These are phyloP conservation scores for Dendryphion nanum DNA, from an alignment of 2,329 filamentous ascomycete species.

Conservation along the genomic window DNA sequence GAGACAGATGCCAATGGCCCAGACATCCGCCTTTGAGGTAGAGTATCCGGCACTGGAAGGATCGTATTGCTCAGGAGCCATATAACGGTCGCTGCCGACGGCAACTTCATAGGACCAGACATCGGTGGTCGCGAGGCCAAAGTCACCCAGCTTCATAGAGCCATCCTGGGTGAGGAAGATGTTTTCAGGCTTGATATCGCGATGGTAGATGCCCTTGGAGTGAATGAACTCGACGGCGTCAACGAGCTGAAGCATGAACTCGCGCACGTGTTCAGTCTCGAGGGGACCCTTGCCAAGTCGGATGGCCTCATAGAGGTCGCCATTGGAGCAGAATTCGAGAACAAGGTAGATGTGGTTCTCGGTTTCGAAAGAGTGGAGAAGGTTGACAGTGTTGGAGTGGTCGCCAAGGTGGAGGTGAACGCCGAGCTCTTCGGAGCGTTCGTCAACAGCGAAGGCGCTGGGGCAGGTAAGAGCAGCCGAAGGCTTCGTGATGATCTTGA, in stretches of 20 bases:
- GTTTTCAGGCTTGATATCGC: conserved; percentile 99
- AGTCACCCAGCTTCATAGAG: conserved; percentile 94
- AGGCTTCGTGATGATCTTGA: conserved; percentile 94
- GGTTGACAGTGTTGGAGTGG: conserved; percentile 91
- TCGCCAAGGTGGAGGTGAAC: conserved; percentile 76
- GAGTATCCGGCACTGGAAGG: conserved; percentile 85
- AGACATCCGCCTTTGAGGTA: conserved; percentile 89
- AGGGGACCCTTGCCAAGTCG: conserved; percentile 82
- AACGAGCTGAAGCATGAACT: conserved; percentile 94
- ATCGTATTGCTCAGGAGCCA: conserved; percentile 98
- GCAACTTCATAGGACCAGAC: conserved; percentile 89
- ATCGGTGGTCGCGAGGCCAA: conserved; percentile 87
- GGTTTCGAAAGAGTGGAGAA: conserved; percentile 89
- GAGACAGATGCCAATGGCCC: conserved; percentile 95
- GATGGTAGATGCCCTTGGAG: conserved; percentile 85
- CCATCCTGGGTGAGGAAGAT: conserved; percentile 89
- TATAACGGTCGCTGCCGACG: conserved; percentile 97
- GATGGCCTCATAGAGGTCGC: conserved; percentile 97
- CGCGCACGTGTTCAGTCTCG: conserved; percentile 93
- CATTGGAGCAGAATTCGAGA: conserved; percentile 91
- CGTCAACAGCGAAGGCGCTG: conserved; percentile 71
- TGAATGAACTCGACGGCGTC: conserved; percentile 90
- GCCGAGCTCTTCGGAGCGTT: conserved; percentile 75
- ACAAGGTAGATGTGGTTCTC: conserved; percentile 87
- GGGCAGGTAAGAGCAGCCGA: conserved; percentile 59